Evolutionary conservation across 1,139 yeast genomes (phyloP).

Genomic region (Yamadazyma jaroonii): DNA sequence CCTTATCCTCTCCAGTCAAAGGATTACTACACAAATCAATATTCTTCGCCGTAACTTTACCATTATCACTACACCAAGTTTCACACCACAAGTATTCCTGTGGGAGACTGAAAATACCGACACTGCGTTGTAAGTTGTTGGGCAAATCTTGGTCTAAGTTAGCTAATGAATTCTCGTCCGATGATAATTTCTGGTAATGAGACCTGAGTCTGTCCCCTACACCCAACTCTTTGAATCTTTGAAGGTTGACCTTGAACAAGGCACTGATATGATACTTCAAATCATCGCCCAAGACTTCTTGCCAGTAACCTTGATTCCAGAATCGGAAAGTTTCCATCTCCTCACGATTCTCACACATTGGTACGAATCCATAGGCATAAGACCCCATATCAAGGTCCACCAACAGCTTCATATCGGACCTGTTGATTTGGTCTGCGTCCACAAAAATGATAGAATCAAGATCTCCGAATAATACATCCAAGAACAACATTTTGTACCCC

Average conservation of each 20-base stretch:
- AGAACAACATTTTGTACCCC: conserved; percentile 83
- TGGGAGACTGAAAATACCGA: conserved; percentile 71
- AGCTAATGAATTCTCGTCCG: conserved; percentile 74
- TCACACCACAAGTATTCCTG: conserved; percentile 94
- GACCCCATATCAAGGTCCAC: conserved; percentile 66
- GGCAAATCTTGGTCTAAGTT: conserved; percentile 92
- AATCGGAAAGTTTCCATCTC: conserved; percentile 87
- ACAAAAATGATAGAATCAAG: conserved; percentile 77
- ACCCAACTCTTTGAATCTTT: conserved; percentile 55
- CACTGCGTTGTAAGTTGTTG: conserved; percentile 67
- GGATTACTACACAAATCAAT: conserved; percentile 86
- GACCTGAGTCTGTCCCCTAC: conserved; percentile 81
- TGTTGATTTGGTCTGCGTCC: conserved; percentile 79
- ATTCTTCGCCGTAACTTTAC: conserved; percentile 61
- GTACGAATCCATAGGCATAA: conserved; percentile 81
- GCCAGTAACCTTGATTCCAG: conserved; percentile 96
- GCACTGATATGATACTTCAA: conserved; percentile 82
- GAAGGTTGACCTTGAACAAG: conserved; percentile 75
- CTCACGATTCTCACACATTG: conserved; percentile 79
- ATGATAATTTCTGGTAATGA: conserved; percentile 82
- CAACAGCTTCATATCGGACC: conserved; percentile 70
- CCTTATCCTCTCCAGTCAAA: conserved; percentile 70
- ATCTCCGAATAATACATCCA: conserved; percentile 85
- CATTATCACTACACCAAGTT: conserved; percentile 82
- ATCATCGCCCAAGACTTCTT: conserved; percentile 54